Base-by-base conservation (phyloP, 2,329 filamentous ascomycete genomes). In the Trichoderma breve region DNA sequence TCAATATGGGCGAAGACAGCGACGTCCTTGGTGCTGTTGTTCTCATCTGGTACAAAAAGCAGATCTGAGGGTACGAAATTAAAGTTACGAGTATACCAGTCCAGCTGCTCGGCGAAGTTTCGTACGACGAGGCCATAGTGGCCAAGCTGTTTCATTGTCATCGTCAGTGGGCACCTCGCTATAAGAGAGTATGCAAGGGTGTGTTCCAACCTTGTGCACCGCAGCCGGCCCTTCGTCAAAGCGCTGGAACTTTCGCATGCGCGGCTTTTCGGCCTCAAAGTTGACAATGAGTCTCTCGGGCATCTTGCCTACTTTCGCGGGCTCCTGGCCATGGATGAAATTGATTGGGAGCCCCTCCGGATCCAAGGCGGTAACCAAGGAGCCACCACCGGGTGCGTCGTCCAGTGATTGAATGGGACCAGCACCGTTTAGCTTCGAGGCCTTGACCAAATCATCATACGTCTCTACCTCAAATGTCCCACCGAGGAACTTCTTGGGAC, bases 1-100 rank as follows among this genome's bases (percentile, higher is more conserved):
- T 89, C 88, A 15, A 90, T 80, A 74, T 89, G 88, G 28, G 84
- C 76, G 76, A 90, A 90, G 4, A 82, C 81, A 2, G 83, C 30
- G 2, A 76, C 72, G 18, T 77, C 74, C 51, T 18, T 24, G 12
- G 26, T 28, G 18, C 73, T 69, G 14, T 74, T 66, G 24, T 55
- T 55, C 51, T 55, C 51, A 55, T 55, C 51, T 55, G 24, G 21
- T 14, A 55, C 51, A 55, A 28, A 55, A 1, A 8, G 71, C n/a
- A 78, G 75, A 66, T 85, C 83, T 0, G 80, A 78, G 1, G 80
- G 80, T 0, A 80, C 79, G 62, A 85, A 78, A 75, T 84, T 84
- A 79, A 85, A 84, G 63, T 80, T 80, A 28, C 2, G 34, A 34
- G 80, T 82, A 75, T 84, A 85, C 73, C 79, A 85, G 0, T 74